Evolutionary conservation across 371 early-diverging fungal species (phyloP), one percentile per base, ranked within the genome.

Genomic region (Dinochytrium kinnereticum): DNA sequence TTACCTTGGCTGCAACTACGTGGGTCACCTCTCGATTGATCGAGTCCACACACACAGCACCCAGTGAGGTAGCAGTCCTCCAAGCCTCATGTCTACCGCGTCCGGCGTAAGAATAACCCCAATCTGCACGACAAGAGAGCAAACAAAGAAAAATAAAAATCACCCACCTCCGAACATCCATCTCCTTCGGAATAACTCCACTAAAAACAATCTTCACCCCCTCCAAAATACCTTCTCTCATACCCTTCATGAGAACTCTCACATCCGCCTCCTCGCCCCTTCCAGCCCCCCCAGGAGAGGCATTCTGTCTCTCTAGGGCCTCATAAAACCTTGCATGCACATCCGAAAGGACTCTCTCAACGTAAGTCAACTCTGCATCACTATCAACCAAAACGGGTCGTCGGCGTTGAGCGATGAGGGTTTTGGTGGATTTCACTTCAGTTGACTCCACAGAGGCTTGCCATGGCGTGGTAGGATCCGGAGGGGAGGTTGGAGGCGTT

Each of bases 1-100:
- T 72, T 84, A 86, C 92, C 82, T 90, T 89, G n/a, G 86, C 86
- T 19, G 94, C 92, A 36, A 95, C 86, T 2, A 95, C 80, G 73
- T 95, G 95, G 0, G 95, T 94, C 28, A 91, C 87, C 24, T 84
- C 78, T 0, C 80, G 77, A n/a, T 80, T 81, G 44, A 92, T 70
- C 1, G 90, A 87, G 0, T 72, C 75, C 0, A 82, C 83, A 69
- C 93, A 93, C 33, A 73, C 70, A 0, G 92, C 94, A 1, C 94
- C 94, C 84, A 91, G 93, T 7, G 84, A 81, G 49, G 76, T 75
- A 2, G 93, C 93, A 75, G 87, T 82, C 65, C 87, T 82, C 94
- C 94, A 93, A 38, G 91, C 86, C 67, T 94, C 92, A 17, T 82
- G 79, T 39, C 81, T 76, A 3, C 26, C 1, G 26, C 33, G 44